These are phyloP conservation scores for Gossypium schwendimanii DNA, from an alignment of 441 rosid species.

Conservation along the genomic window DNA sequence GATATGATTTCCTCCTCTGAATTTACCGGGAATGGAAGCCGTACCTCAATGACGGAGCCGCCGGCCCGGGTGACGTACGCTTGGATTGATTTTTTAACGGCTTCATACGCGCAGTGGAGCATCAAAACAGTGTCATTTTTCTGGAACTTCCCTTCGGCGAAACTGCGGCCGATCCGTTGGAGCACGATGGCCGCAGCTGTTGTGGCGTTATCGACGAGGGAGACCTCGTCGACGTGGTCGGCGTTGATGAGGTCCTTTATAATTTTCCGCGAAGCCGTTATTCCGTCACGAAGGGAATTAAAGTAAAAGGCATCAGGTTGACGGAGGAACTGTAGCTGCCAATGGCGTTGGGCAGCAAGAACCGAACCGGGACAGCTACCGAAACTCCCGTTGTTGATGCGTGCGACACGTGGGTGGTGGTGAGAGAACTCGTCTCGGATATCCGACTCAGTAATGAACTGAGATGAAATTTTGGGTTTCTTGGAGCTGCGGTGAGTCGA, in stretches of 20 bases:
- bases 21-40: slow-evolving; percentile 67
- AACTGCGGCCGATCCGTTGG: slow-evolving; percentile 70
- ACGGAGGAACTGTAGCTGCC: slow-evolving; percentile 66
- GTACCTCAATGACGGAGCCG: slow-evolving; percentile 64
- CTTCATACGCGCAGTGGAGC: slow-evolving; percentile 78
- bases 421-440: slow-evolving; percentile 73
- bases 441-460: slow-evolving; percentile 39
- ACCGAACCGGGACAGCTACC: slow-evolving; percentile 84
- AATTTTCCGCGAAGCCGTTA: slow-evolving; percentile 48
- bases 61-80: slow-evolving; percentile 80
- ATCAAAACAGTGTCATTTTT: slow-evolving; percentile 58
- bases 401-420: slow-evolving; percentile 57
- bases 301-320: slow-evolving; percentile 88
- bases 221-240: slow-evolving; percentile 63
- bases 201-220: slow-evolving; percentile 82
- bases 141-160: slow-evolving; percentile 54
- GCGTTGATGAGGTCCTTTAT: slow-evolving; percentile 68
- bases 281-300: slow-evolving; percentile 53
- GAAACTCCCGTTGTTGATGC: slow-evolving; percentile 94
- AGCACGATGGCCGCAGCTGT: slow-evolving; percentile 90
- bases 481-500: slow-evolving; percentile 30
- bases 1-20: slow-evolving; percentile 63
- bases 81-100: slow-evolving; percentile 86
- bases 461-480: slow-evolving; percentile 40
- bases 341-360: slow-evolving; percentile 52